These are phyloP conservation scores for Colletotrichum higginsianum DNA, from an alignment of 2,329 filamentous ascomycete genomes.

Conservation along the genomic window DNA sequence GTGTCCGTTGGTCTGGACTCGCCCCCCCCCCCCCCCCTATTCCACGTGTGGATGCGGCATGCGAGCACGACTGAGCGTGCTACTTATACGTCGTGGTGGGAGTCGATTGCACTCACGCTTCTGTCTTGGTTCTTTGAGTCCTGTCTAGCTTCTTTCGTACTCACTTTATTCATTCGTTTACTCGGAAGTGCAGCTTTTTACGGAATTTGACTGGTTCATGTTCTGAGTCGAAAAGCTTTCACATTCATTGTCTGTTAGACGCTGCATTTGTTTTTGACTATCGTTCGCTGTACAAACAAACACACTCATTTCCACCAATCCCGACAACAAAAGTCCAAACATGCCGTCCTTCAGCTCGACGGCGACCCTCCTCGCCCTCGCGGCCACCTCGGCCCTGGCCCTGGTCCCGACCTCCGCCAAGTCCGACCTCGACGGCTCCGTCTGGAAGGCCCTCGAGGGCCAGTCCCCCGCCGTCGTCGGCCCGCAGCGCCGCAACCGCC, in stretches of 20 bases:
- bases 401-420: conserved; percentile 44
- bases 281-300: not conserved
- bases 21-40: not conserved
- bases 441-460: conserved; percentile 45
- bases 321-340: not conserved
- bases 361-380: conserved; percentile 44
- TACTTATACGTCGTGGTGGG: not conserved
- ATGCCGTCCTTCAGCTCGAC: conserved; percentile 46
- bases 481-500: conserved; percentile 44
- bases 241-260: not conserved
- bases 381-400: conserved; percentile 43
- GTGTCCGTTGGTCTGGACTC: not conserved
- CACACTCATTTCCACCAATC: not conserved
- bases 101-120: not conserved
- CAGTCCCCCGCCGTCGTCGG: conserved; percentile 2
- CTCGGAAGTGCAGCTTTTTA: not conserved
- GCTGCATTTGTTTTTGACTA: not conserved
- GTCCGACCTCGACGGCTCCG: conserved; percentile 47
- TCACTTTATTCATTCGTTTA: not conserved
- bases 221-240: not conserved
- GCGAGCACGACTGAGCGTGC: not conserved
- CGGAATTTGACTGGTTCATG: conserved; percentile 23
- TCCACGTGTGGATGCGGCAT: too few species aligned
- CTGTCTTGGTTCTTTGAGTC: not conserved
- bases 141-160: not conserved